Base-by-base conservation (phyloP, 2,329 filamentous ascomycete species). In the Fusarium sp. region DNA sequence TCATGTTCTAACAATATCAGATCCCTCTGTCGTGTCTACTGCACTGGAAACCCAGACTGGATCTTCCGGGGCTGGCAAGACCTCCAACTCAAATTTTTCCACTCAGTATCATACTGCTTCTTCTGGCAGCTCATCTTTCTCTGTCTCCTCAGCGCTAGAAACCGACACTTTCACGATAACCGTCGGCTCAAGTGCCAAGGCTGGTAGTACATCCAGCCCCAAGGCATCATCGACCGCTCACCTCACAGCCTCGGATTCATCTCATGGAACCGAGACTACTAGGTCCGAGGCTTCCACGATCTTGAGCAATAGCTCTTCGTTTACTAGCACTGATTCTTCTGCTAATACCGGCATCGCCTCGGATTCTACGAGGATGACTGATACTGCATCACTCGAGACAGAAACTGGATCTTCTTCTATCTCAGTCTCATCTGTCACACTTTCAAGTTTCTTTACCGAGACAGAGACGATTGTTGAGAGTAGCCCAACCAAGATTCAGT, bases 161-260 rank as follows among this genome's bases (percentile, higher is more conserved):
- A 55, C 47, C 10, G 38, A 42, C 20, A 54, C 49, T 6, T 38
- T 33, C 20, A 56, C 31, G 39, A 53, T 59, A 31, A 72, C 56
- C n/a, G 64, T 46, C 37, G 70, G 59, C 35, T 72, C 70, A 31
- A 72, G 70, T 38, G 70, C 55, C 38, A 52, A 53, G 42, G 70
- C 67, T 58, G 63, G 67, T 47, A 66, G 63, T 43, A 50, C 31
- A 48, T 68, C 69, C 41, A 48, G 39, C 38, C 59, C 59, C 16
- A 35, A 63, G 33, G 42, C 39, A 38, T 42, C 28, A 18, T 59
- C 69, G 29, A 43, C 42, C 21, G 33, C 37, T 33, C 28, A n/a
- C 21, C 28, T 57, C n/a, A 60, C 63, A 20, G 28, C 35, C 37
- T 54, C 42, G 29, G 31, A n/a, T 9, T 59, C 66, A 29, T 53